Evolutionary conservation across 2,329 filamentous ascomycete species (phyloP).

Genomic region (Hypoxylon rubiginosum): DNA sequence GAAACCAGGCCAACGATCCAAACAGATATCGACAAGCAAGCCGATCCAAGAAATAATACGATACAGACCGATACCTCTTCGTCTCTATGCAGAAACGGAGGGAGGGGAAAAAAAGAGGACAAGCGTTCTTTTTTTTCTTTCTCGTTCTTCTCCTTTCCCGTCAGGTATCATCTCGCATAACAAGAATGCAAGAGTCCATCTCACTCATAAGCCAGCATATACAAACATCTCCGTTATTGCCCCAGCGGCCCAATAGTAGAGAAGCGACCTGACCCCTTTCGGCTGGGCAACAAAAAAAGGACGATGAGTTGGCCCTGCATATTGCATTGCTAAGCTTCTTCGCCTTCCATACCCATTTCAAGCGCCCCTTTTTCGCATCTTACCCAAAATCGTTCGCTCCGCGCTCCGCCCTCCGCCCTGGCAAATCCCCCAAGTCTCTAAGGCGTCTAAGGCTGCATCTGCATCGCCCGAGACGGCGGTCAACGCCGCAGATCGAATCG

Average conservation of each 20-base stretch:
- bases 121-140: constrained; percentile 1
- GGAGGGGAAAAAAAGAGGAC: constrained; percentile 14
- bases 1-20: constrained; percentile 35
- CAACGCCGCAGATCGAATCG: constrained; percentile 36
- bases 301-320: constrained; percentile 49
- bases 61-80: constrained; percentile 8
- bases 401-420: constrained; percentile 31
- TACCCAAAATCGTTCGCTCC: constrained; percentile 28
- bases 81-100: constrained; percentile 8
- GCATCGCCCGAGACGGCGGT: constrained; percentile 43
- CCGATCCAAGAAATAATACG: constrained; percentile 18
- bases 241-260: constrained; percentile 15
- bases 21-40: constrained; percentile 42
- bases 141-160: constrained; percentile 2
- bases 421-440: constrained; percentile 14
- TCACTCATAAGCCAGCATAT: constrained; percentile 37
- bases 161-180: constrained; percentile 38
- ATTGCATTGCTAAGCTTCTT: constrained; percentile 45
- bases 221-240: constrained; percentile 32
- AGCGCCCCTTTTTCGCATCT: constrained; percentile 23
- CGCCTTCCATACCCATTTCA: constrained; percentile 32
- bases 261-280: constrained; percentile 9
- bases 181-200: constrained; percentile 40
- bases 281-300: constrained; percentile 13
- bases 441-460: constrained; percentile 35